phyloP scores from a whole-genome alignment of 129 eudicot genomes.

The Flaveria ramosissima region DNA sequence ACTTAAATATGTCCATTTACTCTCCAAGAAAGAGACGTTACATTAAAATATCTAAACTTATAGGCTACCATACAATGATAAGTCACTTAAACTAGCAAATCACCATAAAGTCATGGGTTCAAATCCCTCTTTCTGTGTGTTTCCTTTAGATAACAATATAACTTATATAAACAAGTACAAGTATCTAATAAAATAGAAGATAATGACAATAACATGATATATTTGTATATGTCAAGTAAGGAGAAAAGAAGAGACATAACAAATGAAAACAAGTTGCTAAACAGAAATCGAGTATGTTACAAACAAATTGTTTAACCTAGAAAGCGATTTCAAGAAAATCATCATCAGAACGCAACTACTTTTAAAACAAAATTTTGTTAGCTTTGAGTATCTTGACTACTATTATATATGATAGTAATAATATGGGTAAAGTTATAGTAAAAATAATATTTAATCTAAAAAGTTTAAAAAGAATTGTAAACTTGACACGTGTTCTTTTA shows the following conservation, averaged over 20 bases:
- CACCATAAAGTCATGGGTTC: not conserved
- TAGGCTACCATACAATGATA: slow-evolving; percentile 16
- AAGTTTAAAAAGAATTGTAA: too few species aligned
- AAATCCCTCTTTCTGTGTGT: too few species aligned
- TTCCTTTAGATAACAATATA: too few species aligned
- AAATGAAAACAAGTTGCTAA: slow-evolving; percentile 3
- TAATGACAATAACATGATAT: not conserved
- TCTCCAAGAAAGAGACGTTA: slow-evolving; percentile 32
- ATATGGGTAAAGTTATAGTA: too few species aligned
- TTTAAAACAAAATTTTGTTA: slow-evolving; percentile 14
- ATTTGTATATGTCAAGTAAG: not conserved
- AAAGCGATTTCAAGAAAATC: slow-evolving; percentile 11
- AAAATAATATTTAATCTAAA: too few species aligned
- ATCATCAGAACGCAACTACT: not conserved
- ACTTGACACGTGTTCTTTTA: too few species aligned
- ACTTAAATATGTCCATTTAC: slow-evolving; percentile 24
- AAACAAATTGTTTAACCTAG: slow-evolving; percentile 19
- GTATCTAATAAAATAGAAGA: not conserved
- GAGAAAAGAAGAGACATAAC: slow-evolving; percentile 2
- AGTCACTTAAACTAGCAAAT: not conserved
- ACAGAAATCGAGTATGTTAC: slow-evolving; percentile 5
- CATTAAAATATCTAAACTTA: slow-evolving; percentile 29
- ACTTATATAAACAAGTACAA: too few species aligned
- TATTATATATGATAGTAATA: not conserved
- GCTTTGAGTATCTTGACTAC: slow-evolving; percentile 11